These are phyloP conservation scores for Pseudofabraea citricarpa DNA, from an alignment of 2,329 filamentous ascomycete species.

Conservation along the genomic window DNA sequence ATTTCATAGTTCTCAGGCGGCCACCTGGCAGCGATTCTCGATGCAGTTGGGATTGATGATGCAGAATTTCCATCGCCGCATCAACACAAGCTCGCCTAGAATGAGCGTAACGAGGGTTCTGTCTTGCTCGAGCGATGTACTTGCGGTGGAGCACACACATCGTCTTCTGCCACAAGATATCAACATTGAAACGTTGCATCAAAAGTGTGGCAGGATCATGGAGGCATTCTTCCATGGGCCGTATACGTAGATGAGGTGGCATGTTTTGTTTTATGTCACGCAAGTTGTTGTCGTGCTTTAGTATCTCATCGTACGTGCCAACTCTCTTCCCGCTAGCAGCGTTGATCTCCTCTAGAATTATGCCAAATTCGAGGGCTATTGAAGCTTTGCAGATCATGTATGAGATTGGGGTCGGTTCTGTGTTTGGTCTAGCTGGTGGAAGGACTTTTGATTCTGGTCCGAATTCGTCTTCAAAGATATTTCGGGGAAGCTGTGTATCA, in stretches of 20 bases:
- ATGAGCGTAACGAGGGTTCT: conserved; percentile 77
- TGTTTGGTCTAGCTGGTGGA: conserved; percentile 61
- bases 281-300: conserved; percentile 57
- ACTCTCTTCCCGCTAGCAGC: conserved; percentile 43
- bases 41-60: conserved; percentile 71
- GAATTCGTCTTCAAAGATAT: conserved; percentile 79
- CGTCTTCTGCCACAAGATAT: conserved; percentile 83
- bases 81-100: conserved; percentile 82
- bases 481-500: conserved; percentile 70
- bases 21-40: conserved; percentile 69
- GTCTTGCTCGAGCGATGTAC: conserved; percentile 72
- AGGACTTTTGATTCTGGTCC: conserved; percentile 62
- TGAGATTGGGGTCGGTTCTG: conserved; percentile 69
- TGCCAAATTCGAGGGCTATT: conserved; percentile 64
- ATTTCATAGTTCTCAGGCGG: conserved; percentile 67
- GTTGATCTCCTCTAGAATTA: conserved; percentile 63
- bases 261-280: conserved; percentile 60
- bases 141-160: conserved; percentile 85
- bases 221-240: conserved; percentile 67
- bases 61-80: conserved; percentile 75
- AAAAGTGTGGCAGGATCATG: conserved; percentile 80
- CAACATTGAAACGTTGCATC: conserved; percentile 78
- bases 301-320: conserved; percentile 59
- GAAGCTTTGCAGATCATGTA: conserved; percentile 74
- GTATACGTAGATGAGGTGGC: conserved; percentile 74